Percentiles rank a stretch among this genome's conserved stretches.
These are phyloP conservation scores for Phytophthora brassicae DNA, from an alignment of 352 stramenopile genomes.

Conservation along the genomic window DNA sequence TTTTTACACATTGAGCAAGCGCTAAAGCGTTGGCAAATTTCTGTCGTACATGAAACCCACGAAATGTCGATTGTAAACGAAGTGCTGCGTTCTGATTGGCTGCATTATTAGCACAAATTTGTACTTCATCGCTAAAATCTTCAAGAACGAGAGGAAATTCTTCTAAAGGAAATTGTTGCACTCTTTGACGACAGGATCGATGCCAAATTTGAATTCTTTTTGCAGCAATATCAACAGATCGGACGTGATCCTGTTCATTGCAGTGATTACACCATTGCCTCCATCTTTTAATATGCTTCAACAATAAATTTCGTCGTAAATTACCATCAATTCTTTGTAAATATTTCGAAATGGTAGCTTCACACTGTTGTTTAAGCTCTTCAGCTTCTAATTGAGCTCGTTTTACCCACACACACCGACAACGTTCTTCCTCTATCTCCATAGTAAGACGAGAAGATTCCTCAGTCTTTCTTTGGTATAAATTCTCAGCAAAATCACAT, in stretches of 20 bases:
- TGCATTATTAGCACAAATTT: not conserved
- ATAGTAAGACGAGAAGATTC: slow-evolving; percentile 15
- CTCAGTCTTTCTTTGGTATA: slow-evolving; percentile 14
- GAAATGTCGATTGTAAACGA: slow-evolving; percentile 68
- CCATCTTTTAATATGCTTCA: slow-evolving; percentile 12
- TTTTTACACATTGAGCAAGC: slow-evolving; percentile 36
- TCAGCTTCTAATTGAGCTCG: slow-evolving; percentile 2
- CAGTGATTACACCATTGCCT: slow-evolving; percentile 2
- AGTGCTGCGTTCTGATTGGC: slow-evolving; percentile 38
- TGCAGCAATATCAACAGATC: slow-evolving; percentile 12
- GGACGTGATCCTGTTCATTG: slow-evolving; percentile 6
- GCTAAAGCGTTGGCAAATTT: slow-evolving; percentile 68
- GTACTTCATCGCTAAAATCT: slow-evolving; percentile 24
- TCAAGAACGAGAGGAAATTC: slow-evolving; percentile 16
- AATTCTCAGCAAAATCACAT: slow-evolving; percentile 4
- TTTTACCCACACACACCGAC: slow-evolving; percentile 17
- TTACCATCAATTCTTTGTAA: slow-evolving; percentile 13
- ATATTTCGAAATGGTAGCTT: slow-evolving; percentile 4
- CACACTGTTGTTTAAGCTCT: not conserved
- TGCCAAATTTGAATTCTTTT: slow-evolving; percentile 30
- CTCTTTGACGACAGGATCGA: slow-evolving; percentile 9
- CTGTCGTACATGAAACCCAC: slow-evolving; percentile 62
- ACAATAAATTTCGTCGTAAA: slow-evolving; percentile 3
- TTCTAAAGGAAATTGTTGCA: not conserved
- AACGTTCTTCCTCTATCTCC: slow-evolving; percentile 18